These are phyloP conservation scores for Apiospora aurea DNA, from an alignment of 2,329 filamentous ascomycete genomes.

Conservation along the genomic window DNA sequence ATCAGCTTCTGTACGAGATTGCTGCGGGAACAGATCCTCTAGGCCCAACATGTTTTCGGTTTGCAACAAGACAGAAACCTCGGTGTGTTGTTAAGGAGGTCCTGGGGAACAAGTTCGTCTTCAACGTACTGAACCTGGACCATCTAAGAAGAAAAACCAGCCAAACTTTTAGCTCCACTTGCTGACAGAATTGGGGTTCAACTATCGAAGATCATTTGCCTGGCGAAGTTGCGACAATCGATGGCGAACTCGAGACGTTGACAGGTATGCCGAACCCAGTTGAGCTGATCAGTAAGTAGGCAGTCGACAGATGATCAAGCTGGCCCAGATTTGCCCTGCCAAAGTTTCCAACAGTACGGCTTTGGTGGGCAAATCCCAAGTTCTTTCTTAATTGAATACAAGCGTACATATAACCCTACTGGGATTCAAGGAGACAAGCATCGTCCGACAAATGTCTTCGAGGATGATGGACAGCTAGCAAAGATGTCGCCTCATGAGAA, in stretches of 20 bases:
- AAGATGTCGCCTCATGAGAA: not conserved
- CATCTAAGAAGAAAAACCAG: not conserved
- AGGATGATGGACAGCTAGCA: not conserved
- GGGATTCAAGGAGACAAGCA: too few relatives aligned
- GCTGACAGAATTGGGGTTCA: not conserved
- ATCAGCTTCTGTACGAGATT: slow-evolving; percentile 24
- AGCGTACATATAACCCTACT: not conserved
- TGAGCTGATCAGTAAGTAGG: not conserved
- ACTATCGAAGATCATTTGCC: not conserved
- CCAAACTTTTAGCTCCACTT: not conserved
- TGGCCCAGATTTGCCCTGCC: not conserved
- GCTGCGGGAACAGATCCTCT: slow-evolving; percentile 26
- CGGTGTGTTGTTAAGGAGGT: not conserved
- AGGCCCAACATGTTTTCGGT: slow-evolving; percentile 27
- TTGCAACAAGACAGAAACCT: not conserved
- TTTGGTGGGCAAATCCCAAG: not conserved
- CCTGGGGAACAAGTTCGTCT: not conserved
- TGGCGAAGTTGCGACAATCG: not conserved
- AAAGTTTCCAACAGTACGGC: not conserved
- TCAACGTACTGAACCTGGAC: not conserved
- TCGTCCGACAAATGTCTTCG: not conserved
- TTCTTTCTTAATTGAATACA: not conserved
- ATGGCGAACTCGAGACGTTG: not conserved
- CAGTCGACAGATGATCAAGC: not conserved
- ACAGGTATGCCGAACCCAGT: not conserved